Evolutionary conservation across 2,329 filamentous ascomycete species (phyloP), one percentile per base, ranked within the genome.

Genomic region (Rutstroemia sp.): DNA sequence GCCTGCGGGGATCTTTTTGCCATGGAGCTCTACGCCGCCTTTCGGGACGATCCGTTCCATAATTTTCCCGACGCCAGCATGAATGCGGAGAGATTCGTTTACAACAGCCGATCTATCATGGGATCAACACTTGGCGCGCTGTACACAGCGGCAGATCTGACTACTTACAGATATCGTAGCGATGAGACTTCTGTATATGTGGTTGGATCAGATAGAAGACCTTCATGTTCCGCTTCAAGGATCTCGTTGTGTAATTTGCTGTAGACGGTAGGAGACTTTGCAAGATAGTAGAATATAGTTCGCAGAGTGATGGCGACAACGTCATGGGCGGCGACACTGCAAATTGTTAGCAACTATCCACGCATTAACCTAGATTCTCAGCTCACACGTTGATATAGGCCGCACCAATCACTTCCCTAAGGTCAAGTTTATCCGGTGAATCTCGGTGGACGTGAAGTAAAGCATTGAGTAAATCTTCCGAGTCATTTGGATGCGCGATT

Each of bases 11-110:
- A 75, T 71, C 50, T 77, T 72, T 53, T 68, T 72, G 10, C 65
- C 71, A 54, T 72, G 69, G 3, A 80, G 69, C 10, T 71, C 69
- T 0, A 70, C 68, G 0, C 78, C 78, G 0, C 70, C 72, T 5
- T 69, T 58, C 0, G 77, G 75, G 0, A 78, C 76, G 0, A 72
- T 69, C 2, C 78, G 70, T 62, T 75, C 75, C 10, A 80, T 65
- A 4, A 76, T 74, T 16, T 79, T 64, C 2, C 75, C 77, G 0
- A 72, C 72, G 0, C 75, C 73, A 1, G 77, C 72, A 48, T 78
- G 74, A 16, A 79, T 64, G 2, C 79, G 74, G 58, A 78, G 67
- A 0, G 74, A 70, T 62, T 83, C 80, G 16, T 73, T 74, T 25
- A 82, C 70, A 12, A 49, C 47, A 16, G 47, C 47, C 16, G 47